Evolutionary conservation across 2,329 filamentous ascomycete genomes (phyloP).

Genomic region (Colletotrichum nymphaeae): DNA sequence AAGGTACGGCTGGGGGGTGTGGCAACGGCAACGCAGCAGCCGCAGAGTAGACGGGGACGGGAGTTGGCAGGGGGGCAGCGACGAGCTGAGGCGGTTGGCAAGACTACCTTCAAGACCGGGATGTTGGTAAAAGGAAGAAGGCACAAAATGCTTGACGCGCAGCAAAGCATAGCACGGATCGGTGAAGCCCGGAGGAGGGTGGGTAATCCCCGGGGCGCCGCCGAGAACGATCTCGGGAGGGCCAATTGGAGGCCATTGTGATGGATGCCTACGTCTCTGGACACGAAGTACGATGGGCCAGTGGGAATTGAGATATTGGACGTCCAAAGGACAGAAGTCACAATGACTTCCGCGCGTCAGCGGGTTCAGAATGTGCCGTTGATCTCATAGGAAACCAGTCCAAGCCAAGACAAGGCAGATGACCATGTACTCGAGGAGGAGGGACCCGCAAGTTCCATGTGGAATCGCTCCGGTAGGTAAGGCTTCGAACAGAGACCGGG

Average conservation of each 20-base stretch:
- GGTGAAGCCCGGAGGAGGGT: constrained; percentile 12
- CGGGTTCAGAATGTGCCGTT: constrained; percentile 1
- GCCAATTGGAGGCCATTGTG: constrained; percentile 11
- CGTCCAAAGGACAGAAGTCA: not conserved
- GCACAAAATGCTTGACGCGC: not conserved
- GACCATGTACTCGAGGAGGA: not conserved
- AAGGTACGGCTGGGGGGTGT: constrained; percentile 1
- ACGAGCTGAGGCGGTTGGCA: constrained; percentile 20
- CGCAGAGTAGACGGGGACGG: not conserved
- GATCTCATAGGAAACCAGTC: not conserved
- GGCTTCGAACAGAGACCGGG: not conserved
- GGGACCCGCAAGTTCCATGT: not conserved
- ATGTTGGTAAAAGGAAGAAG: not conserved
- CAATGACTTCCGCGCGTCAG: constrained; percentile 15
- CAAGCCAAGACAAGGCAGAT: not conserved
- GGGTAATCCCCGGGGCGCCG: not conserved
- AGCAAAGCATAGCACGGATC: constrained; percentile 3
- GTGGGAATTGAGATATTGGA: not conserved
- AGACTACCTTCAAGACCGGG: not conserved
- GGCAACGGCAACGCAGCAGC: not conserved
- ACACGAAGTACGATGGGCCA: constrained; percentile 33
- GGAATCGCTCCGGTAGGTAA: not conserved
- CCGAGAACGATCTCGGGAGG: not conserved
- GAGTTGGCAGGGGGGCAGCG: not conserved
- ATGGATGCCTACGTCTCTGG: not conserved